Base-by-base conservation (phyloP, 768 basidiomycete genomes). In the Boletus sp. region DNA sequence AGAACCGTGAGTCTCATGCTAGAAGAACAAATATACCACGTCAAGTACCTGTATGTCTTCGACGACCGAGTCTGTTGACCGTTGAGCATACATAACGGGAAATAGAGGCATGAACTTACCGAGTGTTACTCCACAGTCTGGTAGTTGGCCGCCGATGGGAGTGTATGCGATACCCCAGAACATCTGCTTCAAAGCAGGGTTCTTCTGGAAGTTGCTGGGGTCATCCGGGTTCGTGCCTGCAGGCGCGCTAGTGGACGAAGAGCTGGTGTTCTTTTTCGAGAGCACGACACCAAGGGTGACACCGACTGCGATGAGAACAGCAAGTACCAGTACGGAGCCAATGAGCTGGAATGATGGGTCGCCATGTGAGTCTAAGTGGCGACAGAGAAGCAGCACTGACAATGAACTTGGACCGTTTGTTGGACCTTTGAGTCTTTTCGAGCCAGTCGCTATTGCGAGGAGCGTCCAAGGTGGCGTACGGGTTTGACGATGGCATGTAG, bases 111-210 rank as follows among this genome's bases (percentile, higher is more conserved):
- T 30, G 34, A n/a, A 66, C 77, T 49, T 25, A 74, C 76, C 54
- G 8, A 74, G 67, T 5, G 64, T 71, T 51, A 79, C 85, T 10
- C 85, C 86, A 60, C 90, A 93, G 33, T 79, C 65, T 0, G 90
- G 90, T 23, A 85, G 68, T 60, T 85, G 83, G n/a, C 85, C 83
- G 38, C 84, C 84, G 19, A 74, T 72, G 9, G 93, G 93, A 1
- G 91, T 93, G 70, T 96, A 96, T 0, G 93, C 93, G 23, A 96
- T 65, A 5, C 89, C 93, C 67, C 86, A 96, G 73, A 97, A 90
- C 1, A 83, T 78, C 59, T 88, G 82, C 57, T 85, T 78, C 47
- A 96, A 72, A 30, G 78, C 77, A 3, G 81, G 48, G 68, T 95
- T 81, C 72, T 85, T 88, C 19, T 72, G 69, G 70, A 95, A 97